Percentiles rank a stretch among this genome's conserved stretches.
Evolutionary conservation across 805 yeast species (phyloP).

Genomic region (Nakazawaea ambrosiae): DNA sequence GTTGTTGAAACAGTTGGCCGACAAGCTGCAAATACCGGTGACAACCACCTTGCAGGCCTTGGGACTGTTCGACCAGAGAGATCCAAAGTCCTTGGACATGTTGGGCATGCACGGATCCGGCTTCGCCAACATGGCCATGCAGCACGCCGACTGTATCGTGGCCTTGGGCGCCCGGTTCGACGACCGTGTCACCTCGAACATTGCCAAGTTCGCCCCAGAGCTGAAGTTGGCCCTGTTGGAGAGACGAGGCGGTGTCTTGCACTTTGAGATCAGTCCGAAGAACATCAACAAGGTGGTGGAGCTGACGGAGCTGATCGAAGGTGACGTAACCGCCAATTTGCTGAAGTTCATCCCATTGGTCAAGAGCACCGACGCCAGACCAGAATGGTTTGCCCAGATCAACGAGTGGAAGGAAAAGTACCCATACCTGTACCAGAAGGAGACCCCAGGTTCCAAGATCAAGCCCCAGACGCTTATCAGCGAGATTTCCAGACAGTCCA

Average conservation of each 20-base stretch:
- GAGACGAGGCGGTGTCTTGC: slow-evolving; percentile 91
- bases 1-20: slow-evolving; percentile 75
- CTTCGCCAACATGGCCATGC: slow-evolving; percentile 91
- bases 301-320: slow-evolving; percentile 95
- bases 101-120: slow-evolving; percentile 98
- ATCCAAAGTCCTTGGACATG: slow-evolving; percentile 88
- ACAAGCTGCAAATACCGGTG: slow-evolving; percentile 89
- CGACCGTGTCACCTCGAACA: slow-evolving; percentile 91
- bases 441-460: slow-evolving; percentile 72
- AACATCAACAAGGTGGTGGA: slow-evolving; percentile 96
- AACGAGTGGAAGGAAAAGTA: slow-evolving; percentile 78
- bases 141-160: slow-evolving; percentile 84
- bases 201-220: slow-evolving; percentile 86
- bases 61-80: slow-evolving; percentile 91
- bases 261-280: slow-evolving; percentile 93
- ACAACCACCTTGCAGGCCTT: slow-evolving; percentile 92
- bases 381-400: slow-evolving; percentile 73
- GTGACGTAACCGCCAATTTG: slow-evolving; percentile 83
- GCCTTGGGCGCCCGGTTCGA: slow-evolving; percentile 98
- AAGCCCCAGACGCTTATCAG: slow-evolving; percentile 90
- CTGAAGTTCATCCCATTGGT: slow-evolving; percentile 66
- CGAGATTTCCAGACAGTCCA: slow-evolving; percentile 69
- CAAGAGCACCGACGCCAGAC: slow-evolving; percentile 52
- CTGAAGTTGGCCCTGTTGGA: slow-evolving; percentile 87
- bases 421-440: slow-evolving; percentile 78